phyloP scores from a whole-genome alignment of 2,329 filamentous ascomycete species.

The Colletotrichum noveboracense region DNA sequence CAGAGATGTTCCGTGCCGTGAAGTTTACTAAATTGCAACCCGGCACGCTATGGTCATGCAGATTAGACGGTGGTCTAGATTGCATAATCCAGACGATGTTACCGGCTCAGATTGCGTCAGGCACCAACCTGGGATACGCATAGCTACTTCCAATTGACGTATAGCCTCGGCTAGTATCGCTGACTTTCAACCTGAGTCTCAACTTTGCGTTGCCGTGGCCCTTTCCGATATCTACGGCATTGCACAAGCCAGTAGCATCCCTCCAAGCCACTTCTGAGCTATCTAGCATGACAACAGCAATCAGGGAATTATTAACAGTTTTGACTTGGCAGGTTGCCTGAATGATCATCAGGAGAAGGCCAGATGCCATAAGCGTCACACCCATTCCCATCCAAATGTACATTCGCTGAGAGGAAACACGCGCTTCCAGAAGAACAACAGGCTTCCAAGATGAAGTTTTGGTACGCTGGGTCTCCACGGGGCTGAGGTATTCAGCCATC shows the following conservation, averaged over 20 bases:
- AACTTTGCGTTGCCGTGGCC: not conserved
- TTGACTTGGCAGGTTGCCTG: not conserved
- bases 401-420: not conserved
- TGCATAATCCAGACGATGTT: no score
- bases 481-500: no score
- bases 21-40: accelerated
- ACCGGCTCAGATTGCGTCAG: not conserved
- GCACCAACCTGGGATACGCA: not conserved
- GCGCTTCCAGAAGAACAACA: no score
- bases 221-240: not conserved
- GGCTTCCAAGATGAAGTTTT: no score
- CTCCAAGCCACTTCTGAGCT: no score
- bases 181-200: no score
- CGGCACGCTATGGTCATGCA: no score
- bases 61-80: no score
- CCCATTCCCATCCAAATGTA: not conserved
- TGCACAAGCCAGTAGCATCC: not conserved
- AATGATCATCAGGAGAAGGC: not conserved
- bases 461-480: no score
- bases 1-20: no score
- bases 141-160: not conserved
- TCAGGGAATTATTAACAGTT: accelerated
- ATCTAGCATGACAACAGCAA: not conserved
- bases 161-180: not conserved
- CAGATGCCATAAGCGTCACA: not conserved